These are phyloP conservation scores for Corinectria fuckeliana DNA, from an alignment of 2,329 filamentous ascomycete species.

Conservation along the genomic window DNA sequence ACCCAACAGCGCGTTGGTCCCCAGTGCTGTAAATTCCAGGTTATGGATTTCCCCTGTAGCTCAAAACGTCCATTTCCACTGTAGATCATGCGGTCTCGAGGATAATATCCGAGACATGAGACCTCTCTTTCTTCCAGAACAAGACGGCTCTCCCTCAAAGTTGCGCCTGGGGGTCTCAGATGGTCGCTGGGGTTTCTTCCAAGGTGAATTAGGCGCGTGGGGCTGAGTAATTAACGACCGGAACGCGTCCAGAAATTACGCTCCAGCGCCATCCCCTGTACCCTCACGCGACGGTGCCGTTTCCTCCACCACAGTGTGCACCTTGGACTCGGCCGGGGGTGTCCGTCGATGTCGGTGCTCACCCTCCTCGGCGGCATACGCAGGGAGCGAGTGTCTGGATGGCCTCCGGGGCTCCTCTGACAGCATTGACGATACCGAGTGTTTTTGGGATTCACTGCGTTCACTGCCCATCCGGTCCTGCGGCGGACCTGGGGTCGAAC, in stretches of 20 bases:
- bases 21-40: conserved; percentile 20
- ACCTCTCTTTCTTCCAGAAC: background rate
- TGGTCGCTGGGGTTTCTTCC: background rate
- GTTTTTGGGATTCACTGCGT: conserved; percentile 40
- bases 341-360: conserved; percentile 22
- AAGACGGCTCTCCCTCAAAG: background rate
- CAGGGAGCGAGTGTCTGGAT: conserved; percentile 20
- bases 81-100: conserved; percentile 4
- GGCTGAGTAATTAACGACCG: conserved; percentile 27
- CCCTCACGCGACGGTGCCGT: conserved; percentile 22
- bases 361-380: conserved; percentile 19
- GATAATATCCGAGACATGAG: background rate
- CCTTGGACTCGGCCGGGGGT: conserved; percentile 26
- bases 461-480: conserved; percentile 36
- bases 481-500: conserved; percentile 29
- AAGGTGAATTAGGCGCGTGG: conserved; percentile 18
- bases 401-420: conserved; percentile 33
- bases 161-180: background rate
- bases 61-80: background rate
- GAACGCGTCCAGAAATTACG: conserved; percentile 24
- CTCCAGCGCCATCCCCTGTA: conserved; percentile 26
- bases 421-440: conserved; percentile 45
- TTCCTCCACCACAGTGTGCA: conserved; percentile 18
- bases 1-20: background rate
- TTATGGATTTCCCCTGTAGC: background rate